Conservation (phyloP, 768 basidiomycete genomes). For the Dacryopinax primogenitus region DNA sequence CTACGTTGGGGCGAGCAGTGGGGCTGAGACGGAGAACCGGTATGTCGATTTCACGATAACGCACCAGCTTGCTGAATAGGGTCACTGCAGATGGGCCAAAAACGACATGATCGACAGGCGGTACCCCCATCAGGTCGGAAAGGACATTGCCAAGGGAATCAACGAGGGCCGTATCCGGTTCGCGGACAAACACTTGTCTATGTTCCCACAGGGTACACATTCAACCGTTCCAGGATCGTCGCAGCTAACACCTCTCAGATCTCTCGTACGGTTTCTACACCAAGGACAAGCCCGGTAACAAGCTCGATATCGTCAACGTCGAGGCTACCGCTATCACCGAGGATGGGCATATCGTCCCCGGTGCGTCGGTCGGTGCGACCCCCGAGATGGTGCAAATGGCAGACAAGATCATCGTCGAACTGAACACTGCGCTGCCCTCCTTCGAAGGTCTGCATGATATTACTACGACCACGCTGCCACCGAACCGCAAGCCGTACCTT, state of each 20-base stretch:
- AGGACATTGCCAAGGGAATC: constrained; percentile 21
- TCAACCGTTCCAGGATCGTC: not conserved
- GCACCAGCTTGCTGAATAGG: constrained; percentile 19
- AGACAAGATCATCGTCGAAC: constrained; percentile 24
- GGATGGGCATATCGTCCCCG: constrained; percentile 21
- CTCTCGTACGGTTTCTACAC: constrained; percentile 20
- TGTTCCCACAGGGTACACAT: constrained; percentile 17
- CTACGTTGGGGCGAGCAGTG: constrained; percentile 14
- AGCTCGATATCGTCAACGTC: constrained; percentile 24
- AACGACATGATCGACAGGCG: constrained; percentile 19
- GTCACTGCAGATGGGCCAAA: constrained; percentile 13
- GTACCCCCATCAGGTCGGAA: constrained; percentile 24
- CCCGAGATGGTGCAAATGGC: constrained; percentile 23
- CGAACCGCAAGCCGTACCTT: constrained; percentile 22
- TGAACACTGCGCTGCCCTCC: constrained; percentile 23
- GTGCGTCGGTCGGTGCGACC: constrained; percentile 24
- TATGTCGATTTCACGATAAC: constrained; percentile 4
- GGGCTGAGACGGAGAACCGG: not conserved
- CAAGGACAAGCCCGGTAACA: constrained; percentile 18
- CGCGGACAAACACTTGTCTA: constrained; percentile 21
- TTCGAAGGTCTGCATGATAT: constrained; percentile 25
- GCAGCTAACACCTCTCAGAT: constrained; percentile 8
- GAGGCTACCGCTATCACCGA: constrained; percentile 21
- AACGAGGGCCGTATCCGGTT: constrained; percentile 22
- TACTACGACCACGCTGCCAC: constrained; percentile 20